Conservation (phyloP, 2,329 filamentous ascomycete genomes). For the Eutypa lata region DNA sequence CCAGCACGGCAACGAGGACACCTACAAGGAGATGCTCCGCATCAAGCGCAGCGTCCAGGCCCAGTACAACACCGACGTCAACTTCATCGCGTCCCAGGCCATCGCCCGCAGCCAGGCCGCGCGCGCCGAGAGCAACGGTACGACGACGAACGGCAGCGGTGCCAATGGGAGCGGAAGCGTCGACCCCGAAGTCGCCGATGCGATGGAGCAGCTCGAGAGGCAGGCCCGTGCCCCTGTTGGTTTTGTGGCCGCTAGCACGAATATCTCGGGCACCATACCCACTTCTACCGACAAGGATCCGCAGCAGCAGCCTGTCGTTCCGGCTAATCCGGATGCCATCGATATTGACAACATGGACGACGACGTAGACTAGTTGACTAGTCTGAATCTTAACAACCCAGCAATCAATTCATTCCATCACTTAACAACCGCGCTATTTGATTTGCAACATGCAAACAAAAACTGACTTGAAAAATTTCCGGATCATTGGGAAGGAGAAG, state of each 20-base stretch:
- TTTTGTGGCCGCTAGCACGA: conserved; percentile 84
- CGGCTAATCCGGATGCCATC: conserved; percentile 81
- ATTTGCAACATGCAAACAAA: too few species aligned
- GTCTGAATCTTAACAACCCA: conserved; percentile 11
- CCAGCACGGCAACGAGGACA: conserved; percentile 97
- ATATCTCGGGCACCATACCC: conserved; percentile 59
- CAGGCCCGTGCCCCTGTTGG: conserved; percentile 85
- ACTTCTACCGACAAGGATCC: conserved; percentile 33
- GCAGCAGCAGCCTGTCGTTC: conserved; percentile 32
- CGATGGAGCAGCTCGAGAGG: conserved; percentile 85
- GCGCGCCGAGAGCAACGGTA: conserved; percentile 33
- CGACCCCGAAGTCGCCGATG: conserved; percentile 61
- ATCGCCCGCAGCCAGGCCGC: conserved; percentile 71
- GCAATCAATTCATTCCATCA: too few species aligned
- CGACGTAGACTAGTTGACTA: conserved; percentile 27
- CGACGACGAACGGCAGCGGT: conserved; percentile 30
- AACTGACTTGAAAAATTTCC: too few species aligned
- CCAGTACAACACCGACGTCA: conserved; percentile 98
- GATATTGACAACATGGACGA: conserved; percentile 73
- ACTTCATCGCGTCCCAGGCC: conserved; percentile 95
- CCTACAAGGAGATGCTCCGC: conserved; percentile 97
- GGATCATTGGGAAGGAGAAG: too few species aligned
- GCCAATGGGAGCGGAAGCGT: too few species aligned
- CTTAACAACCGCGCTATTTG: too few species aligned
- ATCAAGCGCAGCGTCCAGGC: conserved; percentile 97